Conservation (phyloP, 768 basidiomycete genomes). For the Lactarius trivialis region DNA sequence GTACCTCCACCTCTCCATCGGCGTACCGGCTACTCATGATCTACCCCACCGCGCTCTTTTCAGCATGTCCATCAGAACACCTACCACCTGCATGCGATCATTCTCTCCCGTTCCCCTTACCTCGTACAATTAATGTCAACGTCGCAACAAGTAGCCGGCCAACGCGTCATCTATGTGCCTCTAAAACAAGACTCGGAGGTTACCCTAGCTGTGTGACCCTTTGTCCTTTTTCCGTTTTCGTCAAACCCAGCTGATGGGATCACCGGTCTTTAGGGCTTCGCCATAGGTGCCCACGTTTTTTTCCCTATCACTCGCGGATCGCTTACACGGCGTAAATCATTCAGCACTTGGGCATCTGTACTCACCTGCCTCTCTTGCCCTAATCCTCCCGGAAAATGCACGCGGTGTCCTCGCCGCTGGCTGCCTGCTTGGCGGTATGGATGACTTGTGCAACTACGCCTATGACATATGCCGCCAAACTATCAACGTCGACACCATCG, state of each 20-base stretch:
- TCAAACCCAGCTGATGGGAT: background rate
- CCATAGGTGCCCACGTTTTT: constrained; percentile 1
- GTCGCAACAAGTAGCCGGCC: constrained; percentile 57
- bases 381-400: constrained; percentile 72
- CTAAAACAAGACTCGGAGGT: constrained; percentile 77
- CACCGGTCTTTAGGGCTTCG: background rate
- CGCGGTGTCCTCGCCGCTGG: constrained; percentile 81
- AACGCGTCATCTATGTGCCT: constrained; percentile 65
- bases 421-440: constrained; percentile 81
- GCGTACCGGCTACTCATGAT: constrained; percentile 14
- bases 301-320: constrained; percentile 3
- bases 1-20: constrained; percentile 30
- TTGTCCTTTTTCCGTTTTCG: background rate
- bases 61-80: constrained; percentile 70
- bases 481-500: constrained; percentile 67
- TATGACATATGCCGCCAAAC: constrained; percentile 73
- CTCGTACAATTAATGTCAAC: constrained; percentile 86
- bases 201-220: constrained; percentile 65
- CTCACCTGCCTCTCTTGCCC: constrained; percentile 60
- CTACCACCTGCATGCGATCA: constrained; percentile 78
- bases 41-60: constrained; percentile 12
- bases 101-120: constrained; percentile 82
- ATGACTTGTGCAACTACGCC: constrained; percentile 72
- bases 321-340: constrained; percentile 18
- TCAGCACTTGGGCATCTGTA: constrained; percentile 76